phyloP scores from a whole-genome alignment of 495 filamentous ascomycete species.

The Amniculicola lignicola region DNA sequence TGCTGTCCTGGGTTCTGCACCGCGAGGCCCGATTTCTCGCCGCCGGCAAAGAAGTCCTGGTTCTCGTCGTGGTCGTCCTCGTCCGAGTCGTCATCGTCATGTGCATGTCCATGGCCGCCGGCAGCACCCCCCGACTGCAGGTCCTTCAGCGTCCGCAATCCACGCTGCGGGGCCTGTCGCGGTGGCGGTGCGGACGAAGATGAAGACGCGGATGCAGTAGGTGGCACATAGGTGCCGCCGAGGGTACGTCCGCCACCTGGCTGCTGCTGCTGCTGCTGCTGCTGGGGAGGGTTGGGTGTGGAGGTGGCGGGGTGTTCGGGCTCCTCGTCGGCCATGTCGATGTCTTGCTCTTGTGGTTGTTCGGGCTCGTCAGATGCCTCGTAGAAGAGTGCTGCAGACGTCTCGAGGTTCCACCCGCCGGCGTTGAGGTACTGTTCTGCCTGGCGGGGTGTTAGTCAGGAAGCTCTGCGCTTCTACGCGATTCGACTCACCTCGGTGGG shows the following conservation, averaged over 20 bases:
- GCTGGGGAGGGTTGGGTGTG: slow-evolving; percentile 36
- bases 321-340: slow-evolving; percentile 33
- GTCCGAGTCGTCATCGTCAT: slow-evolving; percentile 56
- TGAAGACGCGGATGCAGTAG: slow-evolving; percentile 9
- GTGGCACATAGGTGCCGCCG: slow-evolving; percentile 25
- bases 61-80: slow-evolving; percentile 62
- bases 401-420: slow-evolving; percentile 67
- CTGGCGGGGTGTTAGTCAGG: slow-evolving; percentile 44
- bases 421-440: slow-evolving; percentile 66
- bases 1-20: slow-evolving; percentile 76
- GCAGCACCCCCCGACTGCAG: slow-evolving; percentile 44
- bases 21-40: slow-evolving; percentile 93
- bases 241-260: slow-evolving; percentile 34
- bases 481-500: slow-evolving; percentile 57
- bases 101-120: slow-evolving; percentile 47
- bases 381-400: slow-evolving; percentile 67
- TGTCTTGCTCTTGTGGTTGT: slow-evolving; percentile 40
- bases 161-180: slow-evolving; percentile 38
- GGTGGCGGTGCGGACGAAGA: slow-evolving; percentile 19
- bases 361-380: slow-evolving; percentile 55
- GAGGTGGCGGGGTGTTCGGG: slow-evolving; percentile 25
- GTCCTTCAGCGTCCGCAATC: slow-evolving; percentile 57
- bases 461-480: slow-evolving; percentile 18
- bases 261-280: slow-evolving; percentile 17
- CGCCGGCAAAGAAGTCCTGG: slow-evolving; percentile 87